Evolutionary conservation across 306 rosid species (phyloP).

Genomic region (Medicago truncatula): DNA sequence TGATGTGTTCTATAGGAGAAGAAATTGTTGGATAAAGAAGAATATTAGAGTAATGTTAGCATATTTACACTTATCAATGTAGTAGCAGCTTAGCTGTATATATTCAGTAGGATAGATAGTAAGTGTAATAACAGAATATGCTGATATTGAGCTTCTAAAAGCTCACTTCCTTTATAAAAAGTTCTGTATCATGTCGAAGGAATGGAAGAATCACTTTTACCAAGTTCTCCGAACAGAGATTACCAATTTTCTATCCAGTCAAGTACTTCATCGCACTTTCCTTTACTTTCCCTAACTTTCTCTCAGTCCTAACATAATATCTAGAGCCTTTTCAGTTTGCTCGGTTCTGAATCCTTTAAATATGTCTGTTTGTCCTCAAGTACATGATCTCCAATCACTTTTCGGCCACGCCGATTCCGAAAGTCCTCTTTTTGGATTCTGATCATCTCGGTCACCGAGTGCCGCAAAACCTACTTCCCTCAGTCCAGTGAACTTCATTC

Average conservation of each 20-base stretch:
- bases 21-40: background rate
- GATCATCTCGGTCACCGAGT: background rate
- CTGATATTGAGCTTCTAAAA: background rate
- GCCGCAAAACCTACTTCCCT: background rate
- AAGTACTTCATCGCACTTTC: background rate
- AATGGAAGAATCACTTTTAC: background rate
- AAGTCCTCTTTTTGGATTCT: too few species aligned
- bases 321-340: background rate
- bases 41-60: background rate
- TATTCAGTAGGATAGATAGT: background rate
- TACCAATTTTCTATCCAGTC: background rate
- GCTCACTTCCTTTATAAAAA: background rate
- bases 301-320: background rate
- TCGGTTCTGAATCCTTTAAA: background rate
- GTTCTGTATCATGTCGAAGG: background rate
- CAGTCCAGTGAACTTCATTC: background rate
- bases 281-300: background rate
- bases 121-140: too few species aligned
- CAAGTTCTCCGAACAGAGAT: background rate
- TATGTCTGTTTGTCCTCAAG: background rate
- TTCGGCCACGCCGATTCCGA: background rate
- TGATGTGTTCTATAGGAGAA: background rate
- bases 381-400: background rate
- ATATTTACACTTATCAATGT: background rate
- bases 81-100: background rate